Evolutionary conservation across 805 yeast genomes (phyloP).

Genomic region (Jamesozyma spencerorum): DNA sequence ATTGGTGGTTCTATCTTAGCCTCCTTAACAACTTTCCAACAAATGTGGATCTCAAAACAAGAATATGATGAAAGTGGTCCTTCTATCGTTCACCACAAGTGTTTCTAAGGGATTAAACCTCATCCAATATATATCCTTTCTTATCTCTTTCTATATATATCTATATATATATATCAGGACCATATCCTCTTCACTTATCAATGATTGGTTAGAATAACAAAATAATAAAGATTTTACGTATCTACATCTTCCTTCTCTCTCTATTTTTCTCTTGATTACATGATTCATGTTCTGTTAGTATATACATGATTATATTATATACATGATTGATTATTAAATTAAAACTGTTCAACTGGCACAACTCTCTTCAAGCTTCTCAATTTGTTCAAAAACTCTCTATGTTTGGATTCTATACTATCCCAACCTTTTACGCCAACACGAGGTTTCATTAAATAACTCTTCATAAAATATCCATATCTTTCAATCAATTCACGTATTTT

Average conservation of each 20-base stretch:
- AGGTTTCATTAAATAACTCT: slow-evolving; percentile 20
- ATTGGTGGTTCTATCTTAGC: slow-evolving; percentile 99
- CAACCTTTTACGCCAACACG: slow-evolving; percentile 17
- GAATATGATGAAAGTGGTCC: slow-evolving; percentile 99
- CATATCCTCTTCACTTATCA: not conserved
- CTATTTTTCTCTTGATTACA: not conserved
- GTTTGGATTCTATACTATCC: slow-evolving; percentile 16
- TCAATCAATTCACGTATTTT: slow-evolving; percentile 13
- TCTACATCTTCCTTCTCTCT: not conserved
- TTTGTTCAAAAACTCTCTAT: slow-evolving; percentile 11
- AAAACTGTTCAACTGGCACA: slow-evolving; percentile 3
- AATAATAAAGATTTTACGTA: not conserved
- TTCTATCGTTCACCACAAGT: slow-evolving; percentile 70
- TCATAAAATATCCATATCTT: slow-evolving; percentile 30
- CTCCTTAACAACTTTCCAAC: slow-evolving; percentile 98
- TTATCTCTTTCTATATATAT: not conserved
- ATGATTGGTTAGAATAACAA: not conserved
- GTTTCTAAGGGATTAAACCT: slow-evolving; percentile 32
- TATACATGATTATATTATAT: not conserved
- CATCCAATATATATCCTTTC: slow-evolving; percentile 1
- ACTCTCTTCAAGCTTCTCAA: slow-evolving; percentile 11
- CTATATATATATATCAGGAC: not conserved
- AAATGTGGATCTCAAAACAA: slow-evolving; percentile 99
- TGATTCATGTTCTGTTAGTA: not conserved
- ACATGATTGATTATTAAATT: not conserved